A percentile compares a stretch with the other conserved stretches of the same genome.
phyloP scores from a whole-genome alignment of 768 basidiomycete genomes.

The Tubosaeta brunneosetosa region DNA sequence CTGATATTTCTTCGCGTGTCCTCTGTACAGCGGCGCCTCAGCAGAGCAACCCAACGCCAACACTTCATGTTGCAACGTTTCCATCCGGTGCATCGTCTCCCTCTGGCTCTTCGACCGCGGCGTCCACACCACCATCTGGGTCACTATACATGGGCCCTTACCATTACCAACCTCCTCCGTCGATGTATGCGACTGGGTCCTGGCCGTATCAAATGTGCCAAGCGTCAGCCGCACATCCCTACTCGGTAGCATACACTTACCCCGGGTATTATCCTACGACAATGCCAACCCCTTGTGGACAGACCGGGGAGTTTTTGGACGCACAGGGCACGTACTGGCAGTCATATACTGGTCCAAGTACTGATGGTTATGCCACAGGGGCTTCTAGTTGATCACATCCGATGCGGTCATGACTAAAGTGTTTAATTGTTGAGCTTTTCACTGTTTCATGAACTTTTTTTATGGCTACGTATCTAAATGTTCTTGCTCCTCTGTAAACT shows the following conservation, averaged over 20 bases:
- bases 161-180: constrained; percentile 17
- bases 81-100: constrained; percentile 16
- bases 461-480: constrained; percentile 4
- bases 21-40: constrained; percentile 14
- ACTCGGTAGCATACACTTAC: constrained; percentile 18
- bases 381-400: constrained; percentile 9
- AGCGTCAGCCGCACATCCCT: constrained; percentile 16
- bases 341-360: constrained; percentile 34
- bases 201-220: constrained; percentile 32
- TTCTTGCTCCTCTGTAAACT: constrained; percentile 17
- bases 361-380: constrained; percentile 33
- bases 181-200: constrained; percentile 21
- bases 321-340: constrained; percentile 25
- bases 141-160: constrained; percentile 20
- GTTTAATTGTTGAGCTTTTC: background rate
- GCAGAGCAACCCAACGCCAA: constrained; percentile 12
- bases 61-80: constrained; percentile 22
- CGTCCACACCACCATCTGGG: constrained; percentile 14
- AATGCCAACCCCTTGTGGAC: constrained; percentile 7
- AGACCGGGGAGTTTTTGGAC: constrained; percentile 14
- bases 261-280: constrained; percentile 22
- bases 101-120: constrained; percentile 19
- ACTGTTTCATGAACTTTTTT: constrained; percentile 6
- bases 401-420: constrained; percentile 8
- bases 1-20: constrained; percentile 10